These are phyloP conservation scores for Styphnolobium japonicum DNA, from an alignment of 306 rosid genomes.

Conservation along the genomic window DNA sequence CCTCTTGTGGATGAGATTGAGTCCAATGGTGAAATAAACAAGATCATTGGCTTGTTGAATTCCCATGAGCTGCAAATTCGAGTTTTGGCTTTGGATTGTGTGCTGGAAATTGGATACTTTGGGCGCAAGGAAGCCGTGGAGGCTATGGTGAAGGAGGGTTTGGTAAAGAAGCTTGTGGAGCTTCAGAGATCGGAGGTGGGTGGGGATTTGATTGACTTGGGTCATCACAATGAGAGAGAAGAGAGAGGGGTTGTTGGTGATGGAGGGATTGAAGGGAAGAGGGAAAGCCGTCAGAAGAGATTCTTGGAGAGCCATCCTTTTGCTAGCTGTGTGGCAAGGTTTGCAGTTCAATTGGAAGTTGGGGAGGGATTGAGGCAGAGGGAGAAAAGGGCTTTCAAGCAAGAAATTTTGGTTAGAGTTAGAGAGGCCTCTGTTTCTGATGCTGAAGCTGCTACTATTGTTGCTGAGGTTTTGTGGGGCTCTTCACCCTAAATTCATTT, in stretches of 20 bases:
- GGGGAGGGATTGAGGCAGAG: slow-evolving; percentile 94
- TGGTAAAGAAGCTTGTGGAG: slow-evolving; percentile 65
- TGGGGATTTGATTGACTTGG: slow-evolving; percentile 52
- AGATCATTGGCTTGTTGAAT: slow-evolving; percentile 47
- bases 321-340: slow-evolving; percentile 80
- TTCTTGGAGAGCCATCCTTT: slow-evolving; percentile 55
- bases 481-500: slow-evolving; percentile 44
- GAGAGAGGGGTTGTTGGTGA: background rate
- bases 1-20: slow-evolving; percentile 89
- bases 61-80: slow-evolving; percentile 30
- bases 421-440: slow-evolving; percentile 65
- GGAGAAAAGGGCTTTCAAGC: slow-evolving; percentile 79
- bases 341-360: slow-evolving; percentile 82
- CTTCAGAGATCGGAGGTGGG: slow-evolving; percentile 72
- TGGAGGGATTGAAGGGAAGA: slow-evolving; percentile 31
- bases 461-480: slow-evolving; percentile 93
- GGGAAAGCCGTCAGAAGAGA: slow-evolving; percentile 27
- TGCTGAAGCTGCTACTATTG: slow-evolving; percentile 80
- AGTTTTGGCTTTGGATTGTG: slow-evolving; percentile 57
- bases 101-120: slow-evolving; percentile 77
- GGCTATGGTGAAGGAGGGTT: slow-evolving; percentile 67
- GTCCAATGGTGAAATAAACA: slow-evolving; percentile 54
- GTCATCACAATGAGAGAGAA: background rate
- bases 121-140: slow-evolving; percentile 90
- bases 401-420: slow-evolving; percentile 56